Percentiles rank a stretch among this genome's conserved stretches.
Conservation (phyloP, 345 rosid genomes). For the Gossypium rotundifolium region DNA sequence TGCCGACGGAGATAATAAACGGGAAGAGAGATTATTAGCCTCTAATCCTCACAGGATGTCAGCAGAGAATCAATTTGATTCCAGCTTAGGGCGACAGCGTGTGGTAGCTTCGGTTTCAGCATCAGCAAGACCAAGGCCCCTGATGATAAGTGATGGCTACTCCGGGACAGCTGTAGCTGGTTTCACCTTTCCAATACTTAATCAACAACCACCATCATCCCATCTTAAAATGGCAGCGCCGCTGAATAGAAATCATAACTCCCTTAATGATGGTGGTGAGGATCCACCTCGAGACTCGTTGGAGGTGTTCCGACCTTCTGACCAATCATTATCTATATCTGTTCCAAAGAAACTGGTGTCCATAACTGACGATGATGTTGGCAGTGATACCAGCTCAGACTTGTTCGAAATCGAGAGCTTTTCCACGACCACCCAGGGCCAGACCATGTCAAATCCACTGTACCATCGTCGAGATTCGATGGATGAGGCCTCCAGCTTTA, state of each 20-base stretch:
- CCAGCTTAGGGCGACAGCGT: conserved; percentile 13
- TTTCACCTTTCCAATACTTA: conserved; percentile 49
- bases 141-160: not conserved
- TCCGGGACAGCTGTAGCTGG: conserved; percentile 11
- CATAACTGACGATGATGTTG: conserved; percentile 46
- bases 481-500: conserved; percentile 43
- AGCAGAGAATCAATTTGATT: conserved; percentile 22
- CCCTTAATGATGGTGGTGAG: not conserved
- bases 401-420: conserved; percentile 95
- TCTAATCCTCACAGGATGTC: conserved; percentile 16
- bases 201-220: conserved; percentile 15
- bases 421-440: conserved; percentile 38
- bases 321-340: not conserved
- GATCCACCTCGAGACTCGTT: conserved; percentile 47
- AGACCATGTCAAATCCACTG: conserved; percentile 28
- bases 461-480: conserved; percentile 43
- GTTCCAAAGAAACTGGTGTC: conserved; percentile 17
- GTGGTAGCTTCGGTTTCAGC: not conserved
- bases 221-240: not conserved
- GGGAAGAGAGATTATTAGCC: not conserved
- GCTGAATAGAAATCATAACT: not conserved
- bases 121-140: not conserved
- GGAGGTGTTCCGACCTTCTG: conserved; percentile 37
- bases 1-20: not conserved
- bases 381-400: conserved; percentile 92